Conservation (phyloP, 2,329 filamentous ascomycete genomes). For the Penicillium sp. region DNA sequence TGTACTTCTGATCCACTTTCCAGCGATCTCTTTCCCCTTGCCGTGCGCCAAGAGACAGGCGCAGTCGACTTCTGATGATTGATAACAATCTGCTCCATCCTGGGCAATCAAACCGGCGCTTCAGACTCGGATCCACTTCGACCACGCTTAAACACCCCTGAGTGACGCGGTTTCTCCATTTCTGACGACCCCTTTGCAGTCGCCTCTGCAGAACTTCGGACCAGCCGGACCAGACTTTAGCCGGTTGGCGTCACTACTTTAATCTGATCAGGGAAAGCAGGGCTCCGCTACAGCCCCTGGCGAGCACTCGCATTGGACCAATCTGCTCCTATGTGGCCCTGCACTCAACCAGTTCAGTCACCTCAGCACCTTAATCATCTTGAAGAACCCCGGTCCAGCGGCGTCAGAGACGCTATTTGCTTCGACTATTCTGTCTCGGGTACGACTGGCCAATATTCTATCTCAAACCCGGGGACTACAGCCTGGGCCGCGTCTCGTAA, state of each 20-base stretch:
- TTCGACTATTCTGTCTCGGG: too few species aligned
- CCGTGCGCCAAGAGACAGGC: too few species aligned
- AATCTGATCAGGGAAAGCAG: neutral
- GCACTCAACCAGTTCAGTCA: neutral
- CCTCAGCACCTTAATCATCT: constrained; percentile 6
- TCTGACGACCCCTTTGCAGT: neutral
- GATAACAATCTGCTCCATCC: too few species aligned
- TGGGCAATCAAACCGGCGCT: too few species aligned
- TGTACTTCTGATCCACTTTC: too few species aligned
- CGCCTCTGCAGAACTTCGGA: constrained; percentile 10
- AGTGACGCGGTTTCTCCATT: constrained; percentile 11
- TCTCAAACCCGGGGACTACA: constrained; percentile 2
- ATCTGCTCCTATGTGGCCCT: too few species aligned
- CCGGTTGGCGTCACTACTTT: constrained; percentile 5
- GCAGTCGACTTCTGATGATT: too few species aligned
- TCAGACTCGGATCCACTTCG: constrained; percentile 3
- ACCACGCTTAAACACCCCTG: constrained; percentile 1
- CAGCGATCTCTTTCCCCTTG: too few species aligned
- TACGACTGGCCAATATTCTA: too few species aligned
- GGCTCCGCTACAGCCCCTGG: neutral
- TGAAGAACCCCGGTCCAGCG: too few species aligned
- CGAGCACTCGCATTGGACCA: too few species aligned
- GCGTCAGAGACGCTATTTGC: too few species aligned
- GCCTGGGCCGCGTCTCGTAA: neutral
- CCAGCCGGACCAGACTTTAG: constrained; percentile 12